Evolutionary conservation across 208 protist species (phyloP), one percentile per base, ranked within the genome.

Genomic region (Borovskyia barvae): DNA sequence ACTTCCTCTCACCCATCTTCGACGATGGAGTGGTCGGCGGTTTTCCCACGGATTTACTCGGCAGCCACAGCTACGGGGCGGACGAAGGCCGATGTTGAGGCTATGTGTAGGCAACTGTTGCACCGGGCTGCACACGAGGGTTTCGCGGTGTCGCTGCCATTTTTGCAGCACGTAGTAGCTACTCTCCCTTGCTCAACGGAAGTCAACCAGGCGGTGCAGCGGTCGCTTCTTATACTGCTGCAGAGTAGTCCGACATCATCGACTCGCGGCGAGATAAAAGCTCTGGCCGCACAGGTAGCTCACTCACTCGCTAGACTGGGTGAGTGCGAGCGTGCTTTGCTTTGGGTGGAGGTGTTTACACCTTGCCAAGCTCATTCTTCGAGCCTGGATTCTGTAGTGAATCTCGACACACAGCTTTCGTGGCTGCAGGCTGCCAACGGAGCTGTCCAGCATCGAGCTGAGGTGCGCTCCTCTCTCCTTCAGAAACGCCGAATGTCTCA

Each of bases 291-390:
- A 19, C 48, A 50, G 30, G 47, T 70, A 32, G 63, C 54, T 1
- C 37, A 29, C 26, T 32, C 33, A 14, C 54, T 63, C 12, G 63
- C 63, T 25, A 39, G 19, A 11, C 8, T 45, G n/a, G 56, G 36
- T 24, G 9, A 41, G 33, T n/a, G 51, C 53, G 33, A 37, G n/a
- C 19, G 24, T 14, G 59, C 57, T 3, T 30, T 73, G 29, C 43
- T 55, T 41, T 66, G 40, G 56, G 61, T 43, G 28, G 35, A 60
- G 19, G 40, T 30, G n/a, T 55, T 63, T 20, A n/a, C n/a, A n/a
- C n/a, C n/a, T n/a, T n/a, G n/a, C n/a, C n/a, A n/a, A n/a, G n/a
- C n/a, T n/a, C n/a, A n/a, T n/a, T n/a, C n/a, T n/a, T n/a, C n/a
- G n/a, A n/a, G n/a, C n/a, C n/a, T n/a, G n/a, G n/a, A n/a, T n/a